Evolutionary conservation across 176 grass and related monocot species (phyloP).

Genomic region (Triticum turgidum): DNA sequence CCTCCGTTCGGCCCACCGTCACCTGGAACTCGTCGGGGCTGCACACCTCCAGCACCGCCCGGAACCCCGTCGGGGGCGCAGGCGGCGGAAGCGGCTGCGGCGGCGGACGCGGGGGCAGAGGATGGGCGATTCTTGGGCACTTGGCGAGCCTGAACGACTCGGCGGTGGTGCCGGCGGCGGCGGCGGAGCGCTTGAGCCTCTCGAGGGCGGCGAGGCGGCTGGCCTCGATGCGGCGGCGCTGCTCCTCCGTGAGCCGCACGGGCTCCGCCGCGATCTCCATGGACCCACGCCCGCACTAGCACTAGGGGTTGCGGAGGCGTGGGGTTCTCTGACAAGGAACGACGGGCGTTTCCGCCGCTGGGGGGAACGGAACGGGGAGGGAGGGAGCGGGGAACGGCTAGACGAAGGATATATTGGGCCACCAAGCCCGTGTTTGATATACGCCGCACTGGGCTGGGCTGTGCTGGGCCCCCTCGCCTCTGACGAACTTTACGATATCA

Average conservation of each 20-base stretch:
- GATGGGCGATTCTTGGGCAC: conserved; percentile 42
- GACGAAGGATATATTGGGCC: neutral
- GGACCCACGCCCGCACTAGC: neutral
- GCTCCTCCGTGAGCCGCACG: conserved; percentile 80
- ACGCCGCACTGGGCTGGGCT: too few relatives aligned
- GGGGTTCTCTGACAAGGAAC: neutral
- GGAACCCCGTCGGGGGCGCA: conserved; percentile 46
- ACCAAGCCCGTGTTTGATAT: neutral
- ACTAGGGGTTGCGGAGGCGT: neutral
- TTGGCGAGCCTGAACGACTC: conserved; percentile 54
- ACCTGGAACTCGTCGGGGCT: conserved; percentile 78
- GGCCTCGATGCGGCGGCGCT: conserved; percentile 69
- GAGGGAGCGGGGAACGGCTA: neutral
- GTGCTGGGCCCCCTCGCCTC: too few relatives aligned
- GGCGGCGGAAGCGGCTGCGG: conserved; percentile 13
- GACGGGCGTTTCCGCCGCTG: neutral
- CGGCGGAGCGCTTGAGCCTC: conserved; percentile 65
- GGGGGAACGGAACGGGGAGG: neutral
- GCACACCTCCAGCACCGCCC: conserved; percentile 70
- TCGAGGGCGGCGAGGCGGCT: conserved; percentile 78
- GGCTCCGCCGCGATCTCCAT: neutral
- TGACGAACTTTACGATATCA: too few relatives aligned
- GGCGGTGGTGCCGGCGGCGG: neutral
- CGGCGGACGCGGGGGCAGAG: neutral
- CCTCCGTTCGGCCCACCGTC: conserved; percentile 51